phyloP scores from a whole-genome alignment of 495 filamentous ascomycete species.

The Cercophora newfieldiana region DNA sequence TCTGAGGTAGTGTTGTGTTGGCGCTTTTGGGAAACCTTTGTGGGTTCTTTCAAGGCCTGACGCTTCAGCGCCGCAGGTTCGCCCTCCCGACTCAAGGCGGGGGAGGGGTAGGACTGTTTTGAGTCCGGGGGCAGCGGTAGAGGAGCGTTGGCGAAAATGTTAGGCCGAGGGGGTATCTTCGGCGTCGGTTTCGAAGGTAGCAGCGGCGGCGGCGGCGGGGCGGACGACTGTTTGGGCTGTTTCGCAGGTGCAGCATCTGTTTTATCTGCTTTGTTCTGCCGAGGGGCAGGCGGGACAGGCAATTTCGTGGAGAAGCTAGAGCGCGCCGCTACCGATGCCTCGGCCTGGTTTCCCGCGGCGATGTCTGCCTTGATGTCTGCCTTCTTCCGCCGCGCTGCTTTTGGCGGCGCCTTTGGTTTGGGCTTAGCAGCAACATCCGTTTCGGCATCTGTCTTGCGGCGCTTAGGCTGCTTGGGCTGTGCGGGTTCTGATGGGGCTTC shows the following conservation, averaged over 20 bases:
- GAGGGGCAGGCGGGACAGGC: neutral
- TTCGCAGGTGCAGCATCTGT: neutral
- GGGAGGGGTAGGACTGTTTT: neutral
- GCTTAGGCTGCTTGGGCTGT: neutral
- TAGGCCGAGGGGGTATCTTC: neutral
- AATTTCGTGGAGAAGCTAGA: neutral
- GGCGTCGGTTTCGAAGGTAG: neutral
- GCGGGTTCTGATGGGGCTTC: neutral
- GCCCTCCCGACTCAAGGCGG: neutral
- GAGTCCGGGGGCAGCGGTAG: neutral
- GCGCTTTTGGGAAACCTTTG: neutral
- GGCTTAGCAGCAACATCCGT: neutral
- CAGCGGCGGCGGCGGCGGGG: no score
- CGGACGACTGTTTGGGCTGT: neutral
- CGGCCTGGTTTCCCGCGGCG: neutral
- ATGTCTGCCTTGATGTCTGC: neutral
- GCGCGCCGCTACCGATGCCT: neutral
- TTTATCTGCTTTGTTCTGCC: neutral
- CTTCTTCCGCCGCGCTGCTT: neutral
- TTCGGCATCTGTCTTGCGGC: neutral
- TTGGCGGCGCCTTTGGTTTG: neutral
- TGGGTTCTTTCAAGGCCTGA: neutral
- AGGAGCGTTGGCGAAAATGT: neutral
- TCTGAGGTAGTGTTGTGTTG: neutral
- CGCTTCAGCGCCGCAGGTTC: neutral